Evolutionary conservation across 352 stramenopile genomes (phyloP).

Genomic region (Aphanomyces euteiches): DNA sequence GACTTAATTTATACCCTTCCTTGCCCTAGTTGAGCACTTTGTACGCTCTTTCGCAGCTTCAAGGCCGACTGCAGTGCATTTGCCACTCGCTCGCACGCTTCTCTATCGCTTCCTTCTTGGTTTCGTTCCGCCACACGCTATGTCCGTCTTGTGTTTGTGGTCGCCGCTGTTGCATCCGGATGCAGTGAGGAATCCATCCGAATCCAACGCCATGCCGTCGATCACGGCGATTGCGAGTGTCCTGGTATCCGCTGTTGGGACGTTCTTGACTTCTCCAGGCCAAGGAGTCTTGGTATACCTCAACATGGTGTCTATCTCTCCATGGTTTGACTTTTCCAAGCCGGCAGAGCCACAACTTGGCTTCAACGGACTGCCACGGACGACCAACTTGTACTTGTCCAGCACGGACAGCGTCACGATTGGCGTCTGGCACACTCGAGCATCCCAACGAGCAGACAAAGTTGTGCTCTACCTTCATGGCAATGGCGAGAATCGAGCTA

Average conservation of each 20-base stretch:
- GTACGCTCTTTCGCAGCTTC: too few relatives aligned
- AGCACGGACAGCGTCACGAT: slow-evolving; percentile 19
- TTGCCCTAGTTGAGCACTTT: too few relatives aligned
- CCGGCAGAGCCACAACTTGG: not conserved
- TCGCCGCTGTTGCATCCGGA: too few relatives aligned
- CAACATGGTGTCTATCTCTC: slow-evolving; percentile 14
- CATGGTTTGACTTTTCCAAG: slow-evolving; percentile 10
- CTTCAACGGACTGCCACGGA: not conserved
- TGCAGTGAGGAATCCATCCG: too few relatives aligned
- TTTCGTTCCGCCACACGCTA: too few relatives aligned
- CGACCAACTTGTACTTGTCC: slow-evolving; percentile 17
- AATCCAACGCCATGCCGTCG: not conserved
- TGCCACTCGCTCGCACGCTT: too few relatives aligned
- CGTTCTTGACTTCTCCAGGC: not conserved
- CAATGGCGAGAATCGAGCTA: slow-evolving; percentile 24
- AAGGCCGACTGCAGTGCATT: too few relatives aligned
- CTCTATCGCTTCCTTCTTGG: too few relatives aligned
- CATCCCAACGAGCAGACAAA: not conserved
- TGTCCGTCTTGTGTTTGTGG: too few relatives aligned
- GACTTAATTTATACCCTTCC: too few relatives aligned
- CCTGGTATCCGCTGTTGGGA: not conserved
- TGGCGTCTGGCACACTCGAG: slow-evolving; percentile 17
- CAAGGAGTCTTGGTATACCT: slow-evolving; percentile 26
- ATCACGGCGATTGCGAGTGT: not conserved
- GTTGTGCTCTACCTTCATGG: slow-evolving; percentile 24